These are phyloP conservation scores for Lactuca saligna DNA, from an alignment of 129 eudicot genomes.

Conservation along the genomic window DNA sequence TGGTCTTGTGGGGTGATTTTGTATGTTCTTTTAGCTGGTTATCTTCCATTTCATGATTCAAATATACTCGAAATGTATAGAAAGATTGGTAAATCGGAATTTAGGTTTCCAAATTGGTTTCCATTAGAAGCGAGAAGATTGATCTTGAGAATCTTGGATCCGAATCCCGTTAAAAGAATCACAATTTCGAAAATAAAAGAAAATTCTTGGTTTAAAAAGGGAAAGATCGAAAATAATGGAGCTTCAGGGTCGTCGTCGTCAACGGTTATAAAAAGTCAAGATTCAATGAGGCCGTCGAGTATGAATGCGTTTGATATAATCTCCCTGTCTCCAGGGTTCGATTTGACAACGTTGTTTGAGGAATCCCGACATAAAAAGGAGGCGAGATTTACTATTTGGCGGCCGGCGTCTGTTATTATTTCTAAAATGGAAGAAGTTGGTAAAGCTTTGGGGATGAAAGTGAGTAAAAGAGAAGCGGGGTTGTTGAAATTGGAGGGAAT, in stretches of 20 bases:
- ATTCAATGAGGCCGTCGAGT: conserved; percentile 29
- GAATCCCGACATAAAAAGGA: conserved; percentile 47
- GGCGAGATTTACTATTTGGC: conserved; percentile 55
- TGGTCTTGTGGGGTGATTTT: conserved; percentile 89
- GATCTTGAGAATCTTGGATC: conserved; percentile 60
- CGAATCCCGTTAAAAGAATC: conserved; percentile 69
- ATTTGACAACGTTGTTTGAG: conserved; percentile 68
- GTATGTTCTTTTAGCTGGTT: conserved; percentile 73
- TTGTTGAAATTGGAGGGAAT: conserved; percentile 63
- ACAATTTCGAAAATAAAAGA: conserved; percentile 59
- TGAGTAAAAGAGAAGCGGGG: conserved; percentile 57
- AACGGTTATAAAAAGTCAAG: conserved; percentile 25
- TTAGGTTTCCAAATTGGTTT: conserved; percentile 68
- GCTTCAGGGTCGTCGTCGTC: conserved; percentile 9
- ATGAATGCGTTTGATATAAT: conserved; percentile 82
- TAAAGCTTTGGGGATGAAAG: conserved; percentile 44
- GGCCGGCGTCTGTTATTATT: conserved; percentile 47
- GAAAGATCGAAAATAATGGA: conserved; percentile 26
- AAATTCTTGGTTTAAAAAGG: conserved; percentile 57
- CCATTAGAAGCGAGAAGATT: conserved; percentile 52
- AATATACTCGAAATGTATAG: conserved; percentile 89
- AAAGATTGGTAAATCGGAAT: conserved; percentile 77
- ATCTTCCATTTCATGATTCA: conserved; percentile 87
- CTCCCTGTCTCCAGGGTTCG: conserved; percentile 68
- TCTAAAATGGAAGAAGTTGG: conserved; percentile 61